Percentiles rank a stretch among this genome's conserved stretches.
Evolutionary conservation across 1,284 basidiomycete species (phyloP).

Genomic region (Leccinum angustisporum): DNA sequence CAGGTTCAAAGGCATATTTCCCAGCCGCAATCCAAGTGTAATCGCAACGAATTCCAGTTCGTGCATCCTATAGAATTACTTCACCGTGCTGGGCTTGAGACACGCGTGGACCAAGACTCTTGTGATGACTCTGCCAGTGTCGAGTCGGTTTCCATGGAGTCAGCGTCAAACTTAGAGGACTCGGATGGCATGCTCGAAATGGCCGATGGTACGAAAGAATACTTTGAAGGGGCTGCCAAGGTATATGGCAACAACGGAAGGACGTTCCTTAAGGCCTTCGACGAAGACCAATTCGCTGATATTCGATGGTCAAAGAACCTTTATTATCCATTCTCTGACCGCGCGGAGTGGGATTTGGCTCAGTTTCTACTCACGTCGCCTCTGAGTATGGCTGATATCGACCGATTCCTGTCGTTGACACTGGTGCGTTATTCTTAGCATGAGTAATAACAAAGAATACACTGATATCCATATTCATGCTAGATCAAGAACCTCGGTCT

Average conservation of each 20-base stretch:
- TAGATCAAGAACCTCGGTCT: background rate
- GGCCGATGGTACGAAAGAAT: background rate
- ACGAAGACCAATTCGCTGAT: too few relatives aligned
- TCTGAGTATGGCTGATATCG: background rate
- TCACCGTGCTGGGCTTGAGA: background rate
- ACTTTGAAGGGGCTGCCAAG: background rate
- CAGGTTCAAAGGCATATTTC: background rate
- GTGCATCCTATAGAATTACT: background rate
- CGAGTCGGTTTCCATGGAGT: background rate
- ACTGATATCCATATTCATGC: background rate
- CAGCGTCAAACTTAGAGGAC: background rate
- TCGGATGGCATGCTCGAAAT: background rate
- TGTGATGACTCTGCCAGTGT: background rate
- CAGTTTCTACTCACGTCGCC: background rate
- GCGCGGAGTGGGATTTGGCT: background rate
- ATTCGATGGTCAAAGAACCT: background rate
- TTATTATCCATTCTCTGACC: background rate
- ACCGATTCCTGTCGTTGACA: background rate
- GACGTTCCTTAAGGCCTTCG: too few relatives aligned
- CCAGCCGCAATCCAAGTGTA: background rate
- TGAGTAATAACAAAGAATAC: background rate
- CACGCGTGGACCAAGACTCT: background rate
- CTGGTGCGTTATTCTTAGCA: background rate
- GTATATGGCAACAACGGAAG: too few relatives aligned
- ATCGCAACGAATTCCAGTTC: background rate